phyloP scores from a whole-genome alignment of 139 green algal genomes.

The Chlamydomonas sp. region DNA sequence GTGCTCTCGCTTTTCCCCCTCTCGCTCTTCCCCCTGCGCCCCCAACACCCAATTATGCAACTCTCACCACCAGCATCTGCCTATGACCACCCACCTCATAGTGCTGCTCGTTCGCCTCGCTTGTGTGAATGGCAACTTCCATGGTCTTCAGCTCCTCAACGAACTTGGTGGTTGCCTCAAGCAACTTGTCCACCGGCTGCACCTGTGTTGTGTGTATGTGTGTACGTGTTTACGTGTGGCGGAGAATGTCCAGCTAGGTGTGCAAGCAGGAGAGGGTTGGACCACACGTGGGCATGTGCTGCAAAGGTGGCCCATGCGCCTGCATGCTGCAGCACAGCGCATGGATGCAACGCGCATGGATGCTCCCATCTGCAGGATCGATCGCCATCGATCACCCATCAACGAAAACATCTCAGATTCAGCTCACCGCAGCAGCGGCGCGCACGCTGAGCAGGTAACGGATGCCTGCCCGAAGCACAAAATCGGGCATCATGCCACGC shows the following conservation, averaged over 20 bases:
- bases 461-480: constrained; percentile 59
- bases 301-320: too few relatives aligned
- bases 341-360: not conserved
- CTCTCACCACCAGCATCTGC: too few relatives aligned
- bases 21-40: too few relatives aligned
- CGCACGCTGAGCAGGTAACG: constrained; percentile 51
- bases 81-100: constrained; percentile 80
- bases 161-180: constrained; percentile 43
- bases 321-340: not conserved
- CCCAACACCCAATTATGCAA: too few relatives aligned
- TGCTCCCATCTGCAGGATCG: not conserved
- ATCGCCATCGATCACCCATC: not conserved
- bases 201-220: not conserved
- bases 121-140: constrained; percentile 77
- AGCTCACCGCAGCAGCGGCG: constrained; percentile 25
- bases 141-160: constrained; percentile 68
- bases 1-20: too few relatives aligned
- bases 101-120: constrained; percentile 85
- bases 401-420: too few relatives aligned
- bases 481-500: constrained; percentile 62
- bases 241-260: too few relatives aligned
- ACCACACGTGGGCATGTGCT: too few relatives aligned
- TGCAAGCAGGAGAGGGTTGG: too few relatives aligned
- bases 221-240: too few relatives aligned
- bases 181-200: constrained; percentile 9